phyloP scores from a whole-genome alignment of 2,329 filamentous ascomycete genomes.

The Chalara sp. region DNA sequence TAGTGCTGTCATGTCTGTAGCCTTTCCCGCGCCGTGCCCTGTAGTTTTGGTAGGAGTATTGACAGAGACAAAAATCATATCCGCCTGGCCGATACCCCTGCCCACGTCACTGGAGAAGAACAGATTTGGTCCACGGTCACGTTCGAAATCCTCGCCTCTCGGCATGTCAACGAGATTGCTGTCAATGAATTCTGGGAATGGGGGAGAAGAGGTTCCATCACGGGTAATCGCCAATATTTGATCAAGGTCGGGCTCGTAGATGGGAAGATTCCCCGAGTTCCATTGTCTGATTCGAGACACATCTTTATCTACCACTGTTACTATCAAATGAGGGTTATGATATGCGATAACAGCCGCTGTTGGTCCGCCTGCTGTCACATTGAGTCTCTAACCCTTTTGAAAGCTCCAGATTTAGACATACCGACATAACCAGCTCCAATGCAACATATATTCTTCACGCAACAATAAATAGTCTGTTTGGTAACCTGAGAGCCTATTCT shows the following conservation, averaged over 20 bases:
- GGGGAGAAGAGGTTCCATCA: conserved; percentile 42
- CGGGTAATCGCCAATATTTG: conserved; percentile 61
- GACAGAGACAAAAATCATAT: conserved; percentile 69
- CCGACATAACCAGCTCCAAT: conserved; percentile 72
- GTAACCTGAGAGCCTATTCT: too few relatives aligned
- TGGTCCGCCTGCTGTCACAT: conserved; percentile 48
- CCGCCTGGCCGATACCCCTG: conserved; percentile 56
- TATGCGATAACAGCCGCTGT: conserved; percentile 69
- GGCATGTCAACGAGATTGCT: conserved; percentile 4
- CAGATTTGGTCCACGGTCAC: conserved; percentile 53
- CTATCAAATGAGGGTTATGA: conserved; percentile 62
- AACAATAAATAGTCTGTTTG: neutral
- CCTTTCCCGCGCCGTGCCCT: conserved; percentile 62
- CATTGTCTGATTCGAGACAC: conserved; percentile 59
- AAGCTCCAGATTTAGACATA: conserved; percentile 32
- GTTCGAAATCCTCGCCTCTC: neutral
- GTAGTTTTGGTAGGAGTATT: conserved; percentile 73
- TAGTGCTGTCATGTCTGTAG: conserved; percentile 66
- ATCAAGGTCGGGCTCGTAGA: conserved; percentile 66
- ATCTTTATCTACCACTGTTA: conserved; percentile 71
- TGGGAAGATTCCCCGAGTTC: conserved; percentile 67
- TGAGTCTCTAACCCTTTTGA: neutral
- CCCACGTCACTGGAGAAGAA: conserved; percentile 66
- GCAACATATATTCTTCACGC: conserved; percentile 58
- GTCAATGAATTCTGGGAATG: conserved; percentile 23